A percentile compares a stretch with the other conserved stretches of the same genome.
Conservation (phyloP, 306 rosid genomes). For the Echinosophora koreensis region DNA sequence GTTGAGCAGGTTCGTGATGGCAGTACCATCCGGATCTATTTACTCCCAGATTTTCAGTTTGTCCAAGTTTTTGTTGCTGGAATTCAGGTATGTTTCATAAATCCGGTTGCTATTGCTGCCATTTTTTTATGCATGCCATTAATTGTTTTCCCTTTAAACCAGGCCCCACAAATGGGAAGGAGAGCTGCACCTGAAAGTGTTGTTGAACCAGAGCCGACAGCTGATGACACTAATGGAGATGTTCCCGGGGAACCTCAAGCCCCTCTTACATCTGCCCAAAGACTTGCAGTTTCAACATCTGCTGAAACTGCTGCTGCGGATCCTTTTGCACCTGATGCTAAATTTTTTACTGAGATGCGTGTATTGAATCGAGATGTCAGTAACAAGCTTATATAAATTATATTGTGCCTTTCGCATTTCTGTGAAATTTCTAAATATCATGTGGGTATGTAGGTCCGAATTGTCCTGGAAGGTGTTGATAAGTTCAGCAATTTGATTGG, state of each 20-base stretch:
- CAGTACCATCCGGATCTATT: conserved; percentile 80
- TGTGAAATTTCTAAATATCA: conserved; percentile 41
- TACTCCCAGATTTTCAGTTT: conserved; percentile 94
- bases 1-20: conserved; percentile 98
- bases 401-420: conserved; percentile 28
- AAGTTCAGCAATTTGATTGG: conserved; percentile 89
- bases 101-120: conserved; percentile 13
- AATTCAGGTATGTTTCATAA: conserved; percentile 67
- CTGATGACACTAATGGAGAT: conserved; percentile 69
- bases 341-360: conserved; percentile 81
- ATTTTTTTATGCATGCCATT: conserved; percentile 6
- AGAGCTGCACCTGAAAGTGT: conserved; percentile 61
- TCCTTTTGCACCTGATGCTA: conserved; percentile 83
- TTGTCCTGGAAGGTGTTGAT: conserved; percentile 87
- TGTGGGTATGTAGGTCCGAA: conserved; percentile 71
- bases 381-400: conserved; percentile 33
- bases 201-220: conserved; percentile 60
- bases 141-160: conserved; percentile 31
- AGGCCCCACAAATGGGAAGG: conserved; percentile 94
- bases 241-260: conserved; percentile 67
- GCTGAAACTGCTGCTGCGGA: conserved; percentile 67
- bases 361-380: conserved; percentile 81
- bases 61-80: conserved; percentile 96
- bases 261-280: conserved; percentile 86
- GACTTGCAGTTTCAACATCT: conserved; percentile 71